Evolutionary conservation across 192 early-diverging fungal genomes (phyloP).

Genomic region (Dissophora ornata): DNA sequence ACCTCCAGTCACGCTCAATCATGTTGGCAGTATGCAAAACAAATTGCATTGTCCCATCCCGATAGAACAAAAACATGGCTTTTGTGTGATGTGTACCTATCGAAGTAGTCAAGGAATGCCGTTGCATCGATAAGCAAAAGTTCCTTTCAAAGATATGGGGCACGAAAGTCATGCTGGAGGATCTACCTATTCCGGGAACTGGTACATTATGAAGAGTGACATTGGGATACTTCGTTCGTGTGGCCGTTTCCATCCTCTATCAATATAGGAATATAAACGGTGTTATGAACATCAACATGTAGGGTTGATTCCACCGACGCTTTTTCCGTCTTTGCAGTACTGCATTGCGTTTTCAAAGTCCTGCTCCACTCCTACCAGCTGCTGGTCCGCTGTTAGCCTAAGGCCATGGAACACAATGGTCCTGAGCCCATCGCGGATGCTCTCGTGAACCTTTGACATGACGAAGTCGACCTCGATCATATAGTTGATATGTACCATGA

Average conservation of each 20-base stretch:
- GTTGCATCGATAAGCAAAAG: too few species aligned
- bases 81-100: conserved; percentile 74
- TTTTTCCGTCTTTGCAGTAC: too few species aligned
- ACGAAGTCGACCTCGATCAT: conserved; percentile 41
- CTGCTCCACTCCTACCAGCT: conserved; percentile 10
- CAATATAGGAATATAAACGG: not conserved
- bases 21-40: conserved; percentile 75
- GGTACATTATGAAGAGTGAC: conserved; percentile 26
- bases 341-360: too few species aligned
- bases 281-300: too few species aligned
- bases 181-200: conserved; percentile 41
- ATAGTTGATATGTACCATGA: conserved; percentile 51
- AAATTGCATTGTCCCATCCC: conserved; percentile 56
- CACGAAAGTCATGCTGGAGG: too few species aligned
- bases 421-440: conserved; percentile 18
- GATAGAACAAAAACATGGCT: conserved; percentile 69
- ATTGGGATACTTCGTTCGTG: conserved; percentile 13
- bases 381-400: conserved; percentile 2
- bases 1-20: conserved; percentile 71
- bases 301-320: too few species aligned
- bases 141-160: too few species aligned
- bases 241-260: conserved; percentile 21
- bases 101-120: not conserved
- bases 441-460: conserved; percentile 22
- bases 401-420: conserved; percentile 40